Percentiles rank a stretch among this genome's conserved stretches.
phyloP scores from a whole-genome alignment of 495 filamentous ascomycete species.

The Sordaria brevicollis region DNA sequence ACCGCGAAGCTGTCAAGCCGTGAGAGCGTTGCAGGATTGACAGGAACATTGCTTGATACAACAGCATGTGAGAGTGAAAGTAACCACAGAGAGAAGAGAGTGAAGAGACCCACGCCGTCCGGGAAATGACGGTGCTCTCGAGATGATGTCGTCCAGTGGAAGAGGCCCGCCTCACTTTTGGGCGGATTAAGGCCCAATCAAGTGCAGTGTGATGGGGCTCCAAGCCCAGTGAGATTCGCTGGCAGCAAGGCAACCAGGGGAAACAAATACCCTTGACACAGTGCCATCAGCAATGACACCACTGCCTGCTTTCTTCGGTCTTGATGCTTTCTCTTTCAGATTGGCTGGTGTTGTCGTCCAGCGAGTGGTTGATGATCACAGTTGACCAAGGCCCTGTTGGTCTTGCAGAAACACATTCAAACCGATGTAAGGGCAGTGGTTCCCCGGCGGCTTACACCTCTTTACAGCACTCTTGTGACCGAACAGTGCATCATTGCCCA shows the following conservation, averaged over 20 bases:
- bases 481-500: background rate
- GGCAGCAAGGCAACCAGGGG: slow-evolving; percentile 6
- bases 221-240: slow-evolving; percentile 6
- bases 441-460: background rate
- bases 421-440: background rate
- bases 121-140: slow-evolving; percentile 1
- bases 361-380: background rate
- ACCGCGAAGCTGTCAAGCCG: background rate
- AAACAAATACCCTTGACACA: background rate
- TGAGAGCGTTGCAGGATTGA: background rate
- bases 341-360: background rate
- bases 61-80: background rate
- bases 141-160: slow-evolving; percentile 8
- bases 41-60: background rate
- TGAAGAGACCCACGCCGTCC: slow-evolving; percentile 5
- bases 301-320: background rate
- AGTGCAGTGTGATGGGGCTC: slow-evolving; percentile 5
- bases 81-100: background rate
- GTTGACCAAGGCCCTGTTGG: background rate
- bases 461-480: background rate
- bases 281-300: background rate
- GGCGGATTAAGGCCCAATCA: slow-evolving; percentile 6
- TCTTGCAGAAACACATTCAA: background rate
- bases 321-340: background rate
- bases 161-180: slow-evolving; percentile 13